phyloP scores from a whole-genome alignment of 345 rosid genomes.

The Salix suchowensis region DNA sequence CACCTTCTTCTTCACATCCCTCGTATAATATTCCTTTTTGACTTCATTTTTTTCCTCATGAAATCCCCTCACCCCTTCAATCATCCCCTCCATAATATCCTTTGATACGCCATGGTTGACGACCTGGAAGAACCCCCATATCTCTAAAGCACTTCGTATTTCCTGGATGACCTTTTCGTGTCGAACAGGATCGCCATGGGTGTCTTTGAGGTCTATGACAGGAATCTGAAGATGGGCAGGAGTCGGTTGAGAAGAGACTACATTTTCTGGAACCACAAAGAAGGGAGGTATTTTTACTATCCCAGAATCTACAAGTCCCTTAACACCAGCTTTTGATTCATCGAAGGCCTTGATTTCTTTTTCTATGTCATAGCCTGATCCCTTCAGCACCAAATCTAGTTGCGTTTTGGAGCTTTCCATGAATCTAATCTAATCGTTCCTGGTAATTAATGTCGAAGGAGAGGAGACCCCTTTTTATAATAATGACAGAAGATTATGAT shows the following conservation, averaged over 20 bases:
- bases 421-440: too few species aligned
- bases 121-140: conserved; percentile 8
- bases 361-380: not conserved
- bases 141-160: not conserved
- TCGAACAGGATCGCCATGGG: not conserved
- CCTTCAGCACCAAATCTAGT: not conserved
- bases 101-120: conserved; percentile 21
- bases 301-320: not conserved
- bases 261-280: not conserved
- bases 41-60: conserved; percentile 16
- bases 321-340: conserved; percentile 8
- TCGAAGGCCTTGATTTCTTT: conserved; percentile 2
- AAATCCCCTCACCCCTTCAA: conserved; percentile 16
- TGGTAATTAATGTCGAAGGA: too few species aligned
- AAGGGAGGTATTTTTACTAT: not conserved
- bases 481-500: too few species aligned
- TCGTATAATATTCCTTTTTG: conserved; percentile 12
- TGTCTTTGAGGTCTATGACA: conserved; percentile 6
- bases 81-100: conserved; percentile 1
- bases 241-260: not conserved
- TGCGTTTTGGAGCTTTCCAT: not conserved
- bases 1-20: conserved; percentile 15
- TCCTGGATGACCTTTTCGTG: not conserved
- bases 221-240: not conserved
- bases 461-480: too few species aligned